A percentile compares a stretch with the other conserved stretches of the same genome.
Conservation (phyloP, 768 basidiomycete species). For the Cystofilobasidium macerans region DNA sequence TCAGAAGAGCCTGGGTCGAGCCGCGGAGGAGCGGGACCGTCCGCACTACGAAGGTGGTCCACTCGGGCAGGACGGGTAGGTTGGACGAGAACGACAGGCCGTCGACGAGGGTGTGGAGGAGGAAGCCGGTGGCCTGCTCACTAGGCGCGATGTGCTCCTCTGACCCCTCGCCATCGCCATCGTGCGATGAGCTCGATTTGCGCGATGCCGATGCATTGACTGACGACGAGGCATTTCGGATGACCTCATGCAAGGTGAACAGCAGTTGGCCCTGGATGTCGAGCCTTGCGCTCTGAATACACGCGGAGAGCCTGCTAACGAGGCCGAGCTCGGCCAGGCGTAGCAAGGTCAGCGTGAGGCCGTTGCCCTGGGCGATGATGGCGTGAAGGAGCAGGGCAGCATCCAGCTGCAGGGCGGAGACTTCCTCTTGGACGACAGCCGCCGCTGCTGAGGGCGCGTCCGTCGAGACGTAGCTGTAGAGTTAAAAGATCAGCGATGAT, state of each 20-base stretch:
- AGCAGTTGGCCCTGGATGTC: constrained; percentile 89
- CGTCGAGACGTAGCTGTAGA: constrained; percentile 58
- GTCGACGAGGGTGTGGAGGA: constrained; percentile 68
- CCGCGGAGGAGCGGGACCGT: constrained; percentile 76
- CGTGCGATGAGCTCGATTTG: neutral
- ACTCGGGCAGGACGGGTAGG: constrained; percentile 76
- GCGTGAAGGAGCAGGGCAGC: constrained; percentile 72
- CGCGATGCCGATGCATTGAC: too few species aligned
- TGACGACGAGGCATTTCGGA: constrained; percentile 38
- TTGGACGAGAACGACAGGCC: constrained; percentile 62
- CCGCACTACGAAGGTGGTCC: constrained; percentile 92
- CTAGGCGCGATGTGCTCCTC: neutral
- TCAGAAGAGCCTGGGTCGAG: constrained; percentile 53
- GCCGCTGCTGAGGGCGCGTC: constrained; percentile 52
- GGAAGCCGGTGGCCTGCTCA: constrained; percentile 41
- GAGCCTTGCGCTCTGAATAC: constrained; percentile 56
- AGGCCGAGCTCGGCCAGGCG: constrained; percentile 60
- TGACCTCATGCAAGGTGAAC: constrained; percentile 75
- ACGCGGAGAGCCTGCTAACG: constrained; percentile 62
- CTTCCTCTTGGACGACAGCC: constrained; percentile 51
- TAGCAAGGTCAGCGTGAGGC: constrained; percentile 50
- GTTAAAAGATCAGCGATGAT: constrained; percentile 8
- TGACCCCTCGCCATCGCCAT: neutral
- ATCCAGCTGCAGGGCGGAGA: constrained; percentile 57
- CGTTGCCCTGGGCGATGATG: constrained; percentile 70